Percentiles rank a stretch among this genome's conserved stretches.
These are phyloP conservation scores for Polyplosphaeria fusca DNA, from an alignment of 495 filamentous ascomycete species.

Conservation along the genomic window DNA sequence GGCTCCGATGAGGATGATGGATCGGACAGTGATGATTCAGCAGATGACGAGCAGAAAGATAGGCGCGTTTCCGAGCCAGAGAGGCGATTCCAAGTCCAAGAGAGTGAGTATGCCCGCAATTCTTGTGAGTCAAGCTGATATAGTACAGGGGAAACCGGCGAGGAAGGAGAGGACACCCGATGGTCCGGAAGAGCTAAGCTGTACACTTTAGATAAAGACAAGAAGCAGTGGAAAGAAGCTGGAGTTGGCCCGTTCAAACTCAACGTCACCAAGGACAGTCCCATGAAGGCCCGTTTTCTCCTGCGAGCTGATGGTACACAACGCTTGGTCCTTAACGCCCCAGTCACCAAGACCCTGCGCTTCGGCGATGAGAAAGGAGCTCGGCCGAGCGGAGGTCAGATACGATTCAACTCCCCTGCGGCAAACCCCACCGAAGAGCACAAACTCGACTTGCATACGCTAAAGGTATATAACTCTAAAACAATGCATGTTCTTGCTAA, in stretches of 20 bases:
- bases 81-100: constrained; percentile 48
- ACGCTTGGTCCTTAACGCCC: constrained; percentile 82
- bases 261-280: constrained; percentile 46
- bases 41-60: constrained; percentile 54
- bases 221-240: constrained; percentile 83
- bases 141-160: constrained; percentile 65
- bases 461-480: constrained; percentile 11
- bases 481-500: not conserved
- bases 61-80: no score
- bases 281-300: constrained; percentile 58
- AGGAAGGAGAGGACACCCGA: constrained; percentile 60
- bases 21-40: constrained; percentile 45
- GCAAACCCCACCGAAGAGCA: not conserved
- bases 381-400: constrained; percentile 4
- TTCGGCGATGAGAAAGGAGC: constrained; percentile 12
- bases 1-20: constrained; percentile 47
- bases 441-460: constrained; percentile 13
- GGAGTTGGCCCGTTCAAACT: constrained; percentile 80
- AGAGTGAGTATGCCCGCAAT: constrained; percentile 58
- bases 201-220: constrained; percentile 55
- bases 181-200: constrained; percentile 73
- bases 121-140: not conserved
- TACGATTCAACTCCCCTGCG: constrained; percentile 16
- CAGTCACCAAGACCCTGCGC: constrained; percentile 59
- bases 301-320: constrained; percentile 84